Evolutionary conservation across 257 asterid species (phyloP).

Genomic region (Solanum pennellii): DNA sequence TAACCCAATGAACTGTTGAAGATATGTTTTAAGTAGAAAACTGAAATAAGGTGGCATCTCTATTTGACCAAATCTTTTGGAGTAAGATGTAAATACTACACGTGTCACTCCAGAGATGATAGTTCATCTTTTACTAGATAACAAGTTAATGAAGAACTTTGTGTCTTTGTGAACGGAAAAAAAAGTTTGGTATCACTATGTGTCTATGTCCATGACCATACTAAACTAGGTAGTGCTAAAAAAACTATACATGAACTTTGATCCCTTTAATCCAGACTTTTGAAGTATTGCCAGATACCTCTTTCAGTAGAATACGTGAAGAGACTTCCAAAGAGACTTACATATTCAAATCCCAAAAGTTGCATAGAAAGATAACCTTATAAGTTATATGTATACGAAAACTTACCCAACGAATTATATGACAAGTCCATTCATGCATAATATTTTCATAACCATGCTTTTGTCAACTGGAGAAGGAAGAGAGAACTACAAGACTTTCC

Average conservation of each 20-base stretch:
- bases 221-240: background rate
- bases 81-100: background rate
- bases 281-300: background rate
- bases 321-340: background rate
- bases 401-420: background rate
- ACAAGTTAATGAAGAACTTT: background rate
- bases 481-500: background rate
- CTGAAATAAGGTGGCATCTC: background rate
- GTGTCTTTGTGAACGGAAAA: background rate
- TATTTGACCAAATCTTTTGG: background rate
- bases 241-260: background rate
- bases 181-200: background rate
- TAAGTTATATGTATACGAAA: background rate
- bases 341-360: background rate
- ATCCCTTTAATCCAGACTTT: background rate
- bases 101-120: background rate
- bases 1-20: background rate
- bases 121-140: background rate
- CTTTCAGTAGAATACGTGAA: background rate
- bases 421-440: background rate
- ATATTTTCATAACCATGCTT: background rate
- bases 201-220: background rate
- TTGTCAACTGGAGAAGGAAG: background rate
- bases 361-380: background rate
- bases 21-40: background rate